A percentile compares a stretch with the other conserved stretches of the same genome.
Evolutionary conservation across 2,329 filamentous ascomycete species (phyloP).

Genomic region (Pseudopithomyces maydicus): DNA sequence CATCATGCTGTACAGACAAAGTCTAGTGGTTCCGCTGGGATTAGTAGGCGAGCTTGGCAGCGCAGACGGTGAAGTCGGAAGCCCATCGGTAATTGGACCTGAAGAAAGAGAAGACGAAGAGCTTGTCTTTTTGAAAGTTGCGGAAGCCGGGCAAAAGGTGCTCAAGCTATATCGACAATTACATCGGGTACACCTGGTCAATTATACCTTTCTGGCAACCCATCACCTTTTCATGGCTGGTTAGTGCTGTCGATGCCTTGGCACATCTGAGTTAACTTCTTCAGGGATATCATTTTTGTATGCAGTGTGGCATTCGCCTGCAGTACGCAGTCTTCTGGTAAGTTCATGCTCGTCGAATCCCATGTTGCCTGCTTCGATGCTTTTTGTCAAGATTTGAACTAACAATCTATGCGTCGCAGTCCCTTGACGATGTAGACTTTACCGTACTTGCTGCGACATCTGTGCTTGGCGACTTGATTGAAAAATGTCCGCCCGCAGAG

Average conservation of each 20-base stretch:
- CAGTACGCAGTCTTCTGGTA: conserved; percentile 84
- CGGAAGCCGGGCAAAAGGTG: conserved; percentile 92
- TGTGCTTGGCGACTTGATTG: conserved; percentile 86
- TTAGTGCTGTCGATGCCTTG: conserved; percentile 44
- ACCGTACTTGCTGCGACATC: conserved; percentile 93
- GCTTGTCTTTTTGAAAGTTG: conserved; percentile 89
- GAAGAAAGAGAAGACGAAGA: conserved; percentile 84
- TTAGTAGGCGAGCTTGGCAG: conserved; percentile 77
- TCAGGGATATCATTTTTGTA: conserved; percentile 87
- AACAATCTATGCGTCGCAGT: conserved; percentile 48
- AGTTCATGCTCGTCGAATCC: conserved; percentile 38
- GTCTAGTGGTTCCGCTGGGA: conserved; percentile 81
- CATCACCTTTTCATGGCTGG: conserved; percentile 98
- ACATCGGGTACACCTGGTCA: conserved; percentile 85
- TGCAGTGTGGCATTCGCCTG: conserved; percentile 93
- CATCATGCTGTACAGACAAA: conserved; percentile 93
- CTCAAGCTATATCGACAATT: conserved; percentile 88
- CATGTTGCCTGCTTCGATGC: conserved; percentile 13
- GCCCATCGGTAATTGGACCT: conserved; percentile 64
- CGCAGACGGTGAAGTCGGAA: conserved; percentile 62
- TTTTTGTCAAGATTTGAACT: conserved; percentile 8
- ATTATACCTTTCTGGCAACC: conserved; percentile 93
- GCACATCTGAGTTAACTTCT: conserved; percentile 19
- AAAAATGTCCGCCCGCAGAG: conserved; percentile 93
- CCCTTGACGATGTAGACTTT: conserved; percentile 96